phyloP scores from a whole-genome alignment of 176 grass and related monocot genomes.

The Luzula sylvatica region DNA sequence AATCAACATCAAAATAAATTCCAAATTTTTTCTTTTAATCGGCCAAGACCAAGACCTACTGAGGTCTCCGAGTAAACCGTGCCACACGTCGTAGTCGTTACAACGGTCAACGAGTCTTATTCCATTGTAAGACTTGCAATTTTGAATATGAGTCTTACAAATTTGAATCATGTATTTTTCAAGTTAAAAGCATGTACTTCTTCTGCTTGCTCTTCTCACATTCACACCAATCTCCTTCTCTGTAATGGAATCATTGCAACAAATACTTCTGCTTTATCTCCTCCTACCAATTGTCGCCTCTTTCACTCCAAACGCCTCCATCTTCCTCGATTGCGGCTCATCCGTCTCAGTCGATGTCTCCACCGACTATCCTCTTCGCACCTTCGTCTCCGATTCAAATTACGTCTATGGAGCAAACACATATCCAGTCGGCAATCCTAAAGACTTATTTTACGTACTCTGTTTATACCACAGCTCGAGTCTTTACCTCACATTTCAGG shows the following conservation, averaged over 20 bases:
- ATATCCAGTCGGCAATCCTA: neutral
- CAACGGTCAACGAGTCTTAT: too few relatives aligned
- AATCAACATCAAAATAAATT: too few relatives aligned
- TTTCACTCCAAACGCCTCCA: constrained; percentile 8
- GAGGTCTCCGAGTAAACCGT: too few relatives aligned
- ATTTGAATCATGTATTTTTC: too few relatives aligned
- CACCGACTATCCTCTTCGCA: neutral
- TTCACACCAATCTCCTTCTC: constrained; percentile 9
- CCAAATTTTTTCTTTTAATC: too few relatives aligned
- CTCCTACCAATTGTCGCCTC: neutral
- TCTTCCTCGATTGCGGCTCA: constrained; percentile 1
- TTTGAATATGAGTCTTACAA: too few relatives aligned
- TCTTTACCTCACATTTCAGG: constrained; percentile 8
- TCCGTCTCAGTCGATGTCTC: neutral
- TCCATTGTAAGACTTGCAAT: too few relatives aligned
- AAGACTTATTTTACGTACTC: neutral
- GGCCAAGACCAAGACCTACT: too few relatives aligned
- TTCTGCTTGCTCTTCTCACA: constrained; percentile 9
- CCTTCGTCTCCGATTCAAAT: neutral
- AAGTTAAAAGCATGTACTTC: too few relatives aligned
- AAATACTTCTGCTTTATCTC: constrained; percentile 21
- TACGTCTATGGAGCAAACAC: neutral
- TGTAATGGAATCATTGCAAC: constrained; percentile 5
- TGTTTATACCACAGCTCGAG: constrained; percentile 28
- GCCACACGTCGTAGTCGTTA: too few relatives aligned